Evolutionary conservation across 2,329 filamentous ascomycete species (phyloP).

Genomic region (Colletotrichum gloeosporioides): DNA sequence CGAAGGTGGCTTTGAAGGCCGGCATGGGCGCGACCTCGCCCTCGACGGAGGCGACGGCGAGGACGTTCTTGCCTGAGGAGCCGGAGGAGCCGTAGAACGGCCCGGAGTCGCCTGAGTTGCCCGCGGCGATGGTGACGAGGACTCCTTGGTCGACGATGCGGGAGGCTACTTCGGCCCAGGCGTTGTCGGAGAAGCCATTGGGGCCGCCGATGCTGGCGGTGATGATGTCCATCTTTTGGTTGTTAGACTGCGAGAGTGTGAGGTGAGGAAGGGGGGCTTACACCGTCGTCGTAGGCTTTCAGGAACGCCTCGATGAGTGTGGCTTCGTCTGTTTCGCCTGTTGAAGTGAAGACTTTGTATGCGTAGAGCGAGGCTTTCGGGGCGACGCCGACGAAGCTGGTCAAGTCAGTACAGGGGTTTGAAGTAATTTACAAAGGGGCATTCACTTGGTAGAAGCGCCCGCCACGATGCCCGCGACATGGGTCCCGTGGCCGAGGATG

Average conservation of each 20-base stretch:
- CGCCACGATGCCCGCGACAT: slow-evolving; percentile 35
- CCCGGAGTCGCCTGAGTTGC: slow-evolving; percentile 55
- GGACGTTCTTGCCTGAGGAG: slow-evolving; percentile 44
- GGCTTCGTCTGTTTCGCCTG: slow-evolving; percentile 34
- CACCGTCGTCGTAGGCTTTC: slow-evolving; percentile 36
- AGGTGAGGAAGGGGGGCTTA: neutral
- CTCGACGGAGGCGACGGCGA: slow-evolving; percentile 48
- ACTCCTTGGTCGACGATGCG: slow-evolving; percentile 49
- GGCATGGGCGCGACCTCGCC: slow-evolving; percentile 31
- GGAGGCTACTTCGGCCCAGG: slow-evolving; percentile 42
- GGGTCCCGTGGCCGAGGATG: slow-evolving; percentile 37
- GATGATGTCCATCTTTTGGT: slow-evolving; percentile 40
- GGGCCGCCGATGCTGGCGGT: slow-evolving; percentile 43
- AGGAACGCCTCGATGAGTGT: slow-evolving; percentile 42
- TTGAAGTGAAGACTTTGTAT: slow-evolving; percentile 30
- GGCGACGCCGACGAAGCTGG: slow-evolving; percentile 30
- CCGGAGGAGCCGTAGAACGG: slow-evolving; percentile 51
- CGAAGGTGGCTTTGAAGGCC: slow-evolving; percentile 33
- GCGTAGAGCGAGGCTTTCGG: slow-evolving; percentile 29
- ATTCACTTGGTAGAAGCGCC: slow-evolving; percentile 14
- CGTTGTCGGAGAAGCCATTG: slow-evolving; percentile 39
- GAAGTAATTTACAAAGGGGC: neutral
- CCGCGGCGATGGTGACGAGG: slow-evolving; percentile 54
- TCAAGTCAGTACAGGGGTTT: neutral
- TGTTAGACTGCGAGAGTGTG: fast-evolving